Percentiles rank a stretch among this genome's conserved stretches.
These are phyloP conservation scores for Trichoderma sp. DNA, from an alignment of 2,329 filamentous ascomycete genomes.

Conservation along the genomic window DNA sequence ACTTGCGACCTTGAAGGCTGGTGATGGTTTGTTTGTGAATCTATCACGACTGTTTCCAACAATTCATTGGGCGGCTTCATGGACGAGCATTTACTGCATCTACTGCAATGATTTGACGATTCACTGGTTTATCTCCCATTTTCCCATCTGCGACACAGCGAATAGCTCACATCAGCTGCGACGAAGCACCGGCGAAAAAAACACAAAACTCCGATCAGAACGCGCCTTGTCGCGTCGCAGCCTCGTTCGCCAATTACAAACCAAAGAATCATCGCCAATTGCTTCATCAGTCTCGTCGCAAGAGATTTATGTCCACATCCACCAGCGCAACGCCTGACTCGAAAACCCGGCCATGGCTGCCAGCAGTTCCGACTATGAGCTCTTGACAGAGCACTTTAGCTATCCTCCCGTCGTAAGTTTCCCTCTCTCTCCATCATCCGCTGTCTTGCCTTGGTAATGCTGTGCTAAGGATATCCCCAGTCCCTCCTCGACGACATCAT, in stretches of 20 bases:
- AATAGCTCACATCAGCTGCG: not conserved
- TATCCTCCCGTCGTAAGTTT: conserved; percentile 83
- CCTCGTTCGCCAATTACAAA: not conserved
- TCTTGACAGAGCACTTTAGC: conserved; percentile 93
- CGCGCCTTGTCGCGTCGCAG: conserved; percentile 29
- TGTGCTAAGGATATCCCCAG: conserved; percentile 48
- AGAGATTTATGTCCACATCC: no score
- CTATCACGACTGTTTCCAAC: not conserved
- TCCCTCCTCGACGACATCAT: conserved; percentile 97
- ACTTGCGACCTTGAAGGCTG: not conserved
- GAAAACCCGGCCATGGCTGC: conserved; percentile 36
- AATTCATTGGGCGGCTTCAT: not conserved
- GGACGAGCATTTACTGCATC: not conserved
- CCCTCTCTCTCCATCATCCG: conserved; percentile 19
- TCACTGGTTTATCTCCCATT: not conserved
- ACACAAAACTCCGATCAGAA: not conserved
- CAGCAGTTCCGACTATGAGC: conserved; percentile 58
- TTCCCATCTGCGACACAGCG: not conserved
- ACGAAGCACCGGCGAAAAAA: no score
- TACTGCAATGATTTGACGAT: no score
- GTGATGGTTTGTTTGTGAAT: not conserved
- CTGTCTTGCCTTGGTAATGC: not conserved
- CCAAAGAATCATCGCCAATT: not conserved
- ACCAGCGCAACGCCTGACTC: not conserved
- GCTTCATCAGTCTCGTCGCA: conserved; percentile 17